Conservation (phyloP, 768 basidiomycete genomes). For the Mrakia blollopis region DNA sequence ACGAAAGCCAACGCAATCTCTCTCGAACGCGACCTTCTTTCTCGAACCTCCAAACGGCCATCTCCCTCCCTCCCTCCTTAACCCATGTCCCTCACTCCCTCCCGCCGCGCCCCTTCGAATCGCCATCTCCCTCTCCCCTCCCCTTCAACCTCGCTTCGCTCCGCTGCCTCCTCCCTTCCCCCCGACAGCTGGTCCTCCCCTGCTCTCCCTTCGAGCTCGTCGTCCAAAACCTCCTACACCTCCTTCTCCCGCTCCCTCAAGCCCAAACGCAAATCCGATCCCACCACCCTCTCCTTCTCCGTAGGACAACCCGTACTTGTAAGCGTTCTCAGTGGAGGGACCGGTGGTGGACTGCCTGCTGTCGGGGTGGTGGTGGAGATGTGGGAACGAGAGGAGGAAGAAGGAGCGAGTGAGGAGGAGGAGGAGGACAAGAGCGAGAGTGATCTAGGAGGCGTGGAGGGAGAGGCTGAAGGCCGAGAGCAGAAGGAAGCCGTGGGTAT, state of each 20-base stretch:
- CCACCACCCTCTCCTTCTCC: neutral
- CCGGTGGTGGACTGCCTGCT: constrained; percentile 8
- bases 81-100: neutral
- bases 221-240: constrained; percentile 1
- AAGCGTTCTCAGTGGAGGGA: constrained; percentile 3
- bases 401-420: constrained; percentile 30
- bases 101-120: neutral
- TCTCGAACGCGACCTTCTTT: neutral
- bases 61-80: neutral
- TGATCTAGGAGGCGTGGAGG: constrained; percentile 33
- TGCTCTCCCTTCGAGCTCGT: neutral
- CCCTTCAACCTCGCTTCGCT: neutral
- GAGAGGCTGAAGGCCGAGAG: constrained; percentile 33
- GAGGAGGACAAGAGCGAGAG: constrained; percentile 16
- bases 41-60: neutral
- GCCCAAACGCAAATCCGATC: neutral
- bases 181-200: neutral
- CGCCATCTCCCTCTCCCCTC: constrained; percentile 9
- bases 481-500: constrained; percentile 38
- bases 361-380: constrained; percentile 33
- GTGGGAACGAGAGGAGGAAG: constrained; percentile 33
- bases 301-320: constrained; percentile 28
- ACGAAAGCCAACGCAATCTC: no score
- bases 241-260: constrained; percentile 6
- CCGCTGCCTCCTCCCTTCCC: neutral